phyloP scores from a whole-genome alignment of 768 basidiomycete genomes.

The Nevesoporus exiguus region DNA sequence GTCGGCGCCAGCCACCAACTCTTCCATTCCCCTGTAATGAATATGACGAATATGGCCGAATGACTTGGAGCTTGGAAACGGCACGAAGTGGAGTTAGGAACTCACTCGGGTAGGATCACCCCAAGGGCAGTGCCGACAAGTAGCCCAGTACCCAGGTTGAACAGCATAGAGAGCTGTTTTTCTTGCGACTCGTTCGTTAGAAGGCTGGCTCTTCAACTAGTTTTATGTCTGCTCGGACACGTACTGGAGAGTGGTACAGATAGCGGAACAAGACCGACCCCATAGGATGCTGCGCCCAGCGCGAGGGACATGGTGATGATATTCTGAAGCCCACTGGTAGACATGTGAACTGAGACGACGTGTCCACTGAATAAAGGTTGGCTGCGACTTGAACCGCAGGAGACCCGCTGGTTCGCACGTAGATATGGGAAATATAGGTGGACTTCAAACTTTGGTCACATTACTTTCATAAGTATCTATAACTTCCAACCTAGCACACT shows the following conservation, averaged over 20 bases:
- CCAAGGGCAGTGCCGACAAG: conserved; percentile 87
- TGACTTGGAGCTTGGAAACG: neutral
- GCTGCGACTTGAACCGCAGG: too few species aligned
- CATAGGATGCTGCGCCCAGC: conserved; percentile 62
- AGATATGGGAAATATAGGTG: too few species aligned
- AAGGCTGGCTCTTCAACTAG: neutral
- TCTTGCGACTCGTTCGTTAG: conserved; percentile 36
- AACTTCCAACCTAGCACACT: too few species aligned
- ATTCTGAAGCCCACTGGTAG: conserved; percentile 20
- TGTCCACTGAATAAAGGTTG: neutral
- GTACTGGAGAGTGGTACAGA: conserved; percentile 68
- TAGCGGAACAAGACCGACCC: conserved; percentile 71
- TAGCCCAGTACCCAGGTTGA: conserved; percentile 73
- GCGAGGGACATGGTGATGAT: conserved; percentile 49
- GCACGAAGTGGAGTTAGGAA: conserved; percentile 15
- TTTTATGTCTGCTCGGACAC: conserved; percentile 10
- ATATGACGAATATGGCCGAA: neutral
- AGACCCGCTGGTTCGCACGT: too few species aligned
- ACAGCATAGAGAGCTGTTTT: conserved; percentile 45
- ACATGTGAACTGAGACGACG: conserved; percentile 14
- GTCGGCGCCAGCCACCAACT: conserved; percentile 39
- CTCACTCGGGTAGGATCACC: conserved; percentile 91
- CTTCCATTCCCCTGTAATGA: conserved; percentile 66
- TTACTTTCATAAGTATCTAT: too few species aligned
- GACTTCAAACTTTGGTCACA: too few species aligned